These are phyloP conservation scores for Sisymbrium irio DNA, from an alignment of 345 rosid genomes.

Conservation along the genomic window DNA sequence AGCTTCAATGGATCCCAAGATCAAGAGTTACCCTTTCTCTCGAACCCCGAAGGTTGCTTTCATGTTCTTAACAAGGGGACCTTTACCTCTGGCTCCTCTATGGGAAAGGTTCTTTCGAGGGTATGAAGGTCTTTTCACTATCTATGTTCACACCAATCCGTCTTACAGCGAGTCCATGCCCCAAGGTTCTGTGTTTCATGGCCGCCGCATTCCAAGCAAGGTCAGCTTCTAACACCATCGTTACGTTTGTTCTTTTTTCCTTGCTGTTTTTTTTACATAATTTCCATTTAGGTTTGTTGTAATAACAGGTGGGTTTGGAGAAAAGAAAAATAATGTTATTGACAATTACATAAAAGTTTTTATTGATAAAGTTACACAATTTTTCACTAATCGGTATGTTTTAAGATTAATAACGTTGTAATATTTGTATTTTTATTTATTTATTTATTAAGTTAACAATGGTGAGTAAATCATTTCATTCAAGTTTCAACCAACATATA, in stretches of 20 bases:
- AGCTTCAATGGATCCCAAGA: conserved; percentile 57
- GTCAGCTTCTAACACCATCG: conserved; percentile 32
- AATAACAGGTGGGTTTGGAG: background rate
- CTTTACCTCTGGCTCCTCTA: conserved; percentile 68
- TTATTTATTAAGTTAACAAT: background rate
- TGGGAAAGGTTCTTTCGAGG: conserved; percentile 86
- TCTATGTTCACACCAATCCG: conserved; percentile 65
- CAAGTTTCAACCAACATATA: background rate
- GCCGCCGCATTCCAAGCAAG: conserved; percentile 75
- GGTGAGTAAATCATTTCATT: background rate
- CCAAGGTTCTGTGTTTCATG: conserved; percentile 49
- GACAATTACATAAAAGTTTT: no score
- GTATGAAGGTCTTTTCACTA: conserved; percentile 50
- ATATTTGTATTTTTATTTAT: background rate
- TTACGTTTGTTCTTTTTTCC: background rate
- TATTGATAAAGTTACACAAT: background rate
- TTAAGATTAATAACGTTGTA: background rate
- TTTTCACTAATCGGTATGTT: background rate
- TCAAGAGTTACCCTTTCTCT: conserved; percentile 40
- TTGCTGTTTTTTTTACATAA: background rate
- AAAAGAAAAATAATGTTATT: background rate
- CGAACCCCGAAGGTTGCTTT: conserved; percentile 74
- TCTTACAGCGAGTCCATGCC: conserved; percentile 45
- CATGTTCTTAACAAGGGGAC: conserved; percentile 78
- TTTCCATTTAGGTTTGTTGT: background rate